Conservation (phyloP, 169 alveolate genomes). For the Cryptosporidium baileyi region DNA sequence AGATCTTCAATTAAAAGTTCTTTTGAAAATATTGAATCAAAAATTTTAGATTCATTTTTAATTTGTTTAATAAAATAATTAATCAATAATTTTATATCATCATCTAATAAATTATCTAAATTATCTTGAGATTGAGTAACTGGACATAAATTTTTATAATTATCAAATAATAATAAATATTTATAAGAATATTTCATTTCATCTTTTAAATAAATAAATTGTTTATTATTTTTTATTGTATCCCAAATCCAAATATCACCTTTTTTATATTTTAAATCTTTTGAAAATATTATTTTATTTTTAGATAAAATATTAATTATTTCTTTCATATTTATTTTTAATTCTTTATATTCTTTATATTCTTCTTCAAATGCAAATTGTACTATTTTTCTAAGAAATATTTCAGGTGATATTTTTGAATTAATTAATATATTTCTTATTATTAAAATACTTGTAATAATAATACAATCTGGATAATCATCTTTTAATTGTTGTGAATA, state of each 20-base stretch:
- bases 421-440: not conserved
- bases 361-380: conserved; percentile 19
- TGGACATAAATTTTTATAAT: conserved; percentile 13
- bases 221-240: not conserved
- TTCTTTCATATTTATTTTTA: not conserved
- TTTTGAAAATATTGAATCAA: not conserved
- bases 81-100: not conserved
- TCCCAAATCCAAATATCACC: conserved; percentile 8
- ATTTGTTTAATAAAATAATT: not conserved
- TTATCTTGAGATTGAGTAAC: not conserved
- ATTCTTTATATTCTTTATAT: not conserved
- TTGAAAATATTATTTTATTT: not conserved
- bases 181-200: not conserved
- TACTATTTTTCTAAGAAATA: conserved; percentile 3
- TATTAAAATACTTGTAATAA: not conserved
- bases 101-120: not conserved
- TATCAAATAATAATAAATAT: not conserved
- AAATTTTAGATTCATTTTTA: not conserved
- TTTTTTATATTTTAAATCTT: not conserved
- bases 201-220: not conserved
- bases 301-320: not conserved
- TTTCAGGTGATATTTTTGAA: not conserved
- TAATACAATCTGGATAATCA: conserved; percentile 12
- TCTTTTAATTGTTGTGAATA: not conserved
- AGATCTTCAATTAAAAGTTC: not conserved